These are phyloP conservation scores for Fonsecaea monophora DNA, from an alignment of 2,329 filamentous ascomycete genomes.

Conservation along the genomic window DNA sequence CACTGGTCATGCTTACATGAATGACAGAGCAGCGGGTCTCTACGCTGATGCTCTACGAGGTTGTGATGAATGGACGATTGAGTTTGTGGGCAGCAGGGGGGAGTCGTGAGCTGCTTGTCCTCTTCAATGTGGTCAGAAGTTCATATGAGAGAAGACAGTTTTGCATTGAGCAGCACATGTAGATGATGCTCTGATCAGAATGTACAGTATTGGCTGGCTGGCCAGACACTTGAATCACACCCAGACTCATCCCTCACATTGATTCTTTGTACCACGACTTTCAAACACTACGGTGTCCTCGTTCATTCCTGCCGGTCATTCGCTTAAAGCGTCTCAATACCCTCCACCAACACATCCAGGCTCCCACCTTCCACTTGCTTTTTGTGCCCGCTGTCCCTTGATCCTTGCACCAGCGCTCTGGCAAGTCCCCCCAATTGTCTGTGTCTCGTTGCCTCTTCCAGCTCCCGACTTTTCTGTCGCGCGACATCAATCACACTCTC, in stretches of 20 bases:
- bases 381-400: background rate
- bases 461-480: constrained; percentile 75
- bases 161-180: background rate
- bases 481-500: constrained; percentile 78
- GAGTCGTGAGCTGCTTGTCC: background rate
- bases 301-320: background rate
- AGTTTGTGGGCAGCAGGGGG: background rate
- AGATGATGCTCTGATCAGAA: background rate
- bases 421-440: constrained; percentile 61
- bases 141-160: background rate
- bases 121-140: background rate
- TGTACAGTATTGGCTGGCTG: background rate
- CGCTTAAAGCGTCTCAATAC: constrained; percentile 37
- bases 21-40: background rate
- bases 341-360: constrained; percentile 37
- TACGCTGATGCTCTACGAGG: background rate
- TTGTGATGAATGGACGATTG: background rate
- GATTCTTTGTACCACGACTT: background rate
- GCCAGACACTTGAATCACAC: background rate
- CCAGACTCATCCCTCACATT: background rate
- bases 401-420: constrained; percentile 18
- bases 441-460: constrained; percentile 75
- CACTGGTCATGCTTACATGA: background rate
- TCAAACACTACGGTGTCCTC: background rate
- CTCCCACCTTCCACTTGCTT: constrained; percentile 11